These are phyloP conservation scores for Antrodiella citrinella DNA, from an alignment of 768 basidiomycete genomes.

Conservation along the genomic window DNA sequence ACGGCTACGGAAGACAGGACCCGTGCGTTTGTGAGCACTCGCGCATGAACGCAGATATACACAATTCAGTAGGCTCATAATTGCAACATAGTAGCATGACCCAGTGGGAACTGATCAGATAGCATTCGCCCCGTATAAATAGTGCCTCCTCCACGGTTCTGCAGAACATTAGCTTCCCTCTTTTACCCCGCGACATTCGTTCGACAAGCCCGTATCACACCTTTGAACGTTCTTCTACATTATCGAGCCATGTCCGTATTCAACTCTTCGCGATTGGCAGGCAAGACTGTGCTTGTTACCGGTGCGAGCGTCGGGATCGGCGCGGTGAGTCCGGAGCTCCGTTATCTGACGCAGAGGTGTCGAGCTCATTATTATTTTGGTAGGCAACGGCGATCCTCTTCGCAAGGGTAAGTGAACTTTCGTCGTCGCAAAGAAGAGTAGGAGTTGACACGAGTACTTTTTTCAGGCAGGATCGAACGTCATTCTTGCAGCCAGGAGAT, in stretches of 20 bases:
- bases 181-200: neutral
- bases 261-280: slow-evolving; percentile 69
- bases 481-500: slow-evolving; percentile 75
- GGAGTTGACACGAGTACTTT: neutral
- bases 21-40: too few species aligned
- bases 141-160: neutral
- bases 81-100: neutral
- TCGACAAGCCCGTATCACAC: neutral
- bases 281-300: slow-evolving; percentile 83
- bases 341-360: neutral
- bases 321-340: slow-evolving; percentile 43
- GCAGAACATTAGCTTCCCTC: neutral
- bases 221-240: neutral
- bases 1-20: too few species aligned
- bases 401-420: slow-evolving; percentile 63
- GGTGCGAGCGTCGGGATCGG: slow-evolving; percentile 90
- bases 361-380: neutral
- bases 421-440: neutral
- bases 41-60: too few species aligned
- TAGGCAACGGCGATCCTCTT: slow-evolving; percentile 87
- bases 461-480: slow-evolving; percentile 77
- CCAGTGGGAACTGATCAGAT: slow-evolving; percentile 16
- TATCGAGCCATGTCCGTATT: slow-evolving; percentile 61
- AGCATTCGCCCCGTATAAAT: slow-evolving; percentile 10
- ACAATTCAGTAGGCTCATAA: neutral